Base-by-base conservation (phyloP, 1,284 basidiomycete genomes). In the Marasmius tenuissimus region DNA sequence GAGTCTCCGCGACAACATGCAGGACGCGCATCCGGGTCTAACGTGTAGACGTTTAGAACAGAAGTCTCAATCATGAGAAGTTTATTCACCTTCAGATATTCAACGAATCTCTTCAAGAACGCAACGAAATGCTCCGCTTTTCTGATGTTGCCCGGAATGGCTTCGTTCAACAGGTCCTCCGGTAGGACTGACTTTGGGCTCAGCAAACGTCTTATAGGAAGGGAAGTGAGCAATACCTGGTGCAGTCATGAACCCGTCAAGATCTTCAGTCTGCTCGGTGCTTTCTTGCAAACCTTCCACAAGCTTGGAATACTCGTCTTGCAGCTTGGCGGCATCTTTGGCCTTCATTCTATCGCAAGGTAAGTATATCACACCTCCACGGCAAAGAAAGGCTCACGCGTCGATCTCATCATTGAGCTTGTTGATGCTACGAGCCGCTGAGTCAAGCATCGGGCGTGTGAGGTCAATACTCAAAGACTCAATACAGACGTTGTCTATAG, bases 41-140 rank as follows among this genome's bases (percentile, higher is more conserved):
- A 18, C 42, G 16, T 7, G 14, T 57, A 47, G 54, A 69, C 66
- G 63, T 47, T 63, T 62, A 58, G 35, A 56, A 35, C 42, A 55
- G 42, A 57, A 45, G 55, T 52, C 60, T 39, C 38, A n/a, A 38
- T 53, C 27, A 65, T 14, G 18, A 49, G 54, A 22, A 42, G 51
- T 51, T 18, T 50, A 64, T 77, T 35, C 58, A 93, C 94, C 84
- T 99, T 99, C 64, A 99, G 85, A 73, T 99, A 99, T 77, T 99
- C 97, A 49, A 99, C 95, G 71, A 99, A 98, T 49, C 97, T 89
- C 74, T 97, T 98, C 64, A 99, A 77, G 80, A 99, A 99, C 1
- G 97, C 97, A 18, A 98, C 94, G 72, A 99, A 99, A 77, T 99
- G 97, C 73, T 99, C 97, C 0, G 97, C 97, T 72, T 98, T 96